Base-by-base conservation (phyloP, 2,329 filamentous ascomycete species). In the Botryotinia narcissicola region DNA sequence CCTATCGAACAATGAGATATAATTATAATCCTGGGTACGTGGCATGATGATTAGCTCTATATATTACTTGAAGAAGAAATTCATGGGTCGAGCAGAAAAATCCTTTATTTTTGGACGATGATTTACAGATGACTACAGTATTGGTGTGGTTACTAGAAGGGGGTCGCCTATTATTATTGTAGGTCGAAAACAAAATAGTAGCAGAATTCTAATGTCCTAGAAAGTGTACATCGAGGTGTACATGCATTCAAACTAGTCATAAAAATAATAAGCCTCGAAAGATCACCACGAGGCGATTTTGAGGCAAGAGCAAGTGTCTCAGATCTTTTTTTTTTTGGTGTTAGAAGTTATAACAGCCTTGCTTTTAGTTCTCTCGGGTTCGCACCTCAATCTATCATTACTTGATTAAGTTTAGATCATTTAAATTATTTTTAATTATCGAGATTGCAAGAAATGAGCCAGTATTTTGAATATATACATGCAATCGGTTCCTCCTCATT, bases 251-350 rank as follows among this genome's bases (percentile, higher is more conserved):
- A 29, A 57, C 51, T 57, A 57, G 51, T 57, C 51, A 57, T 57
- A 57, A 18, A 57, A 66, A 37, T 48, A 66, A 66, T 62, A 42
- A 40, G 14, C 60, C 37, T 62, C 22, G 22, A 37, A 35, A 37
- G 59, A 66, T 29, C 63, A 66, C 29, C 62, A 66, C 62, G 42
- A 66, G 62, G 62, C 62, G 62, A 46, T 66, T 62, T 48, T 66
- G 62, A 66, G 44, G 63, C 63, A 66, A 66, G 35, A 66, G 63
- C 48, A 48, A 66, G 42, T 62, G 63, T 66, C 63, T 48, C 44
- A 66, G 63, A 66, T 44, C 35, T 62, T 25, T 62, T 40, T n/a
- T 62, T 40, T n/a, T 25, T 29, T 29, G n/a, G 51, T 57, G 63
- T 46, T 66, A 46, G 29, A 46, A 66, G 42, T 46, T 66, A 48